Percentiles rank a stretch among this genome's conserved stretches.
Evolutionary conservation across 164 flowering plant genomes (phyloP).

Genomic region (Tetracentron sinense): DNA sequence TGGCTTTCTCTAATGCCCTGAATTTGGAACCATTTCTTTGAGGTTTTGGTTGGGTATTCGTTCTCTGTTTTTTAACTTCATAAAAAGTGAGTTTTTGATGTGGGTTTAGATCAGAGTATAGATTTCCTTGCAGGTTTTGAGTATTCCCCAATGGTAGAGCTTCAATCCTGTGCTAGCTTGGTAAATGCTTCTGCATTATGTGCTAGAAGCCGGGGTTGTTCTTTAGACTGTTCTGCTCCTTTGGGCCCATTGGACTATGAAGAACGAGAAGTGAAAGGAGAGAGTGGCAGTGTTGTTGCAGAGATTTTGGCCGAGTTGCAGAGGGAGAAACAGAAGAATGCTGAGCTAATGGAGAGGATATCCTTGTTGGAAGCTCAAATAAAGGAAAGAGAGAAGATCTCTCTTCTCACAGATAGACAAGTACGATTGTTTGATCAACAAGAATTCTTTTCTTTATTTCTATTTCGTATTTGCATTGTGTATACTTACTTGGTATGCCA

Average conservation of each 20-base stretch:
- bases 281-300: constrained; percentile 25
- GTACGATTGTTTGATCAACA: constrained; percentile 19
- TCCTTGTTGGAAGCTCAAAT: constrained; percentile 46
- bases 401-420: constrained; percentile 17
- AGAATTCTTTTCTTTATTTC: background rate
- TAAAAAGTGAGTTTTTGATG: background rate
- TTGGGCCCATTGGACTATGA: constrained; percentile 5
- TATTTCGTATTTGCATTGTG: constrained; percentile 1
- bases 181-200: constrained; percentile 37
- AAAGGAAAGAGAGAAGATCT: constrained; percentile 25
- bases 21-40: too few relatives aligned
- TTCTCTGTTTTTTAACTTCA: background rate
- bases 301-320: constrained; percentile 46
- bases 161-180: constrained; percentile 32
- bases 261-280: constrained; percentile 26
- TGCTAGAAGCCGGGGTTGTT: constrained; percentile 19
- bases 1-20: too few relatives aligned
- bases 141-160: constrained; percentile 33
- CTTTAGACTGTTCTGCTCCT: constrained; percentile 12
- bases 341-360: constrained; percentile 49
- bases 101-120: background rate
- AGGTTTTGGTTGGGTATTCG: constrained; percentile 5
- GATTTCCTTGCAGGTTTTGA: background rate
- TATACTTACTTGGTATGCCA: background rate
- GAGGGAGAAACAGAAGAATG: constrained; percentile 46